Conservation (phyloP, 2,329 filamentous ascomycete genomes). For the Stagonosporopsis cucurbitacearum region DNA sequence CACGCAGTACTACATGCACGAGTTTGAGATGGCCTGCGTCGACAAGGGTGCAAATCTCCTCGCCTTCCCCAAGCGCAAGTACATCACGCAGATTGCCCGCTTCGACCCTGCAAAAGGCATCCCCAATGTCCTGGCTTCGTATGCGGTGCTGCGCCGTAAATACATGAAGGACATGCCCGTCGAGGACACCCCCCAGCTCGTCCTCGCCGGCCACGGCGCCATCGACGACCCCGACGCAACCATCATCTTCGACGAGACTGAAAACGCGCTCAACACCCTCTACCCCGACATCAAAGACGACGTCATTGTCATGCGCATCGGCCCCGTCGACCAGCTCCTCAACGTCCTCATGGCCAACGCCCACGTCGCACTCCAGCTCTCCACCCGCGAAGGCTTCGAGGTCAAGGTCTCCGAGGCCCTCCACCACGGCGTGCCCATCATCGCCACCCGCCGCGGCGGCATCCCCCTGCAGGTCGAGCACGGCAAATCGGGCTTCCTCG, state of each 20-base stretch:
- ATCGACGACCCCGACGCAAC: slow-evolving; percentile 81
- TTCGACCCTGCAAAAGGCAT: slow-evolving; percentile 88
- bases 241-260: slow-evolving; percentile 73
- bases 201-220: slow-evolving; percentile 79
- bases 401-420: slow-evolving; percentile 86
- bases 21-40: slow-evolving; percentile 71
- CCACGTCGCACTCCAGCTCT: slow-evolving; percentile 77
- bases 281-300: slow-evolving; percentile 60
- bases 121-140: slow-evolving; percentile 76
- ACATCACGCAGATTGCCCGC: slow-evolving; percentile 80
- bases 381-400: slow-evolving; percentile 82
- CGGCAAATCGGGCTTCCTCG: slow-evolving; percentile 74
- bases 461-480: slow-evolving; percentile 81
- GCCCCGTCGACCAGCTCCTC: slow-evolving; percentile 79
- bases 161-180: slow-evolving; percentile 60
- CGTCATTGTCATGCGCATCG: slow-evolving; percentile 77
- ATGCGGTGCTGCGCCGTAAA: slow-evolving; percentile 72
- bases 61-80: slow-evolving; percentile 67
- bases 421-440: slow-evolving; percentile 79
- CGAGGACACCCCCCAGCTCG: slow-evolving; percentile 69
- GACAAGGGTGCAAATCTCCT: slow-evolving; percentile 66
- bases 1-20: slow-evolving; percentile 73
- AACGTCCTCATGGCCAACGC: slow-evolving; percentile 77
- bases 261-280: slow-evolving; percentile 67
- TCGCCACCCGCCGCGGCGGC: slow-evolving; percentile 77